Evolutionary conservation across 1,284 basidiomycete species (phyloP).

Genomic region (Fomitopsis palustris): DNA sequence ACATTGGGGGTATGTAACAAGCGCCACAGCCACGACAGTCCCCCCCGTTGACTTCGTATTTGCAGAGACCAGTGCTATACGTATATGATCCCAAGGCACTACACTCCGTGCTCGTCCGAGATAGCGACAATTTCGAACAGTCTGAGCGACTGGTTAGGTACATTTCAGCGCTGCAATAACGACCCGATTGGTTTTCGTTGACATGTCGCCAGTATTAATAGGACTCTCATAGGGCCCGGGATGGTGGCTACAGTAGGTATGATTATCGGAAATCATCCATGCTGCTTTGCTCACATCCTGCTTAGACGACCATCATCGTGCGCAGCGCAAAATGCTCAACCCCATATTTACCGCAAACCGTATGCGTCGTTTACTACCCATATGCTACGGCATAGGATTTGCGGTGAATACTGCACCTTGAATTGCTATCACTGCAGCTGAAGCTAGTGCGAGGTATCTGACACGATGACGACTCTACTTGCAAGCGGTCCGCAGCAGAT

Average conservation of each 20-base stretch:
- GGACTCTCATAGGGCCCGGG: neutral
- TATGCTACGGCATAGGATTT: constrained; percentile 8
- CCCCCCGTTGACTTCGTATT: neutral
- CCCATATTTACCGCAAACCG: constrained; percentile 14
- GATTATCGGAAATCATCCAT: neutral
- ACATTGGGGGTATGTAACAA: neutral
- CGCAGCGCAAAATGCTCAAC: constrained; percentile 14
- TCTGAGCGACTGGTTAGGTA: constrained; percentile 29
- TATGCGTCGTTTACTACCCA: constrained; percentile 12
- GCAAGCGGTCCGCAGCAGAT: constrained; percentile 11
- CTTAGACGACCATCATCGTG: constrained; percentile 11
- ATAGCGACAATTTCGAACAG: constrained; percentile 10
- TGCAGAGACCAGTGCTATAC: constrained; percentile 26
- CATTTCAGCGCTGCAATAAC: neutral
- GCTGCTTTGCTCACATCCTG: no score
- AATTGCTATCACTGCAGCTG: neutral
- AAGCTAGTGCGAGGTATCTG: constrained; percentile 6
- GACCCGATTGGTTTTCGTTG: neutral
- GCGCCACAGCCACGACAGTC: neutral
- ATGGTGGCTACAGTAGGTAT: neutral
- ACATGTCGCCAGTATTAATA: neutral
- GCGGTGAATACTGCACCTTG: constrained; percentile 1
- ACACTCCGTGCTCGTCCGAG: constrained; percentile 11
- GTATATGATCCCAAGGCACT: constrained; percentile 25
- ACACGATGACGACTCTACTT: constrained; percentile 7